Evolutionary conservation across 495 filamentous ascomycete species (phyloP).

Genomic region (Niebla homalea): DNA sequence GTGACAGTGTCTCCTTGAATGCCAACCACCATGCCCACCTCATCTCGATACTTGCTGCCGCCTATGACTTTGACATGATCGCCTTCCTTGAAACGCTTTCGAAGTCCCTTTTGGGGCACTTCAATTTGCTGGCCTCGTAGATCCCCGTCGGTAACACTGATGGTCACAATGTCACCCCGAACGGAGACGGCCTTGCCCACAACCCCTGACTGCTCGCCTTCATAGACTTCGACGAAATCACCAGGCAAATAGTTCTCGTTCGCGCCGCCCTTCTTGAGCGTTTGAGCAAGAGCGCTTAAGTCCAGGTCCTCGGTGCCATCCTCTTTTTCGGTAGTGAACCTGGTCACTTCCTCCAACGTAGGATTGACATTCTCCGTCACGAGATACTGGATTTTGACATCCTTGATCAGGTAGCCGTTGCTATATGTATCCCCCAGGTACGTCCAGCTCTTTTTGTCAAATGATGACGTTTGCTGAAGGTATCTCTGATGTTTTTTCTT

Average conservation of each 20-base stretch:
- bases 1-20: conserved; percentile 86
- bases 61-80: conserved; percentile 99
- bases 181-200: conserved; percentile 74
- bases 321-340: conserved; percentile 74
- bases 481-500: conserved; percentile 72
- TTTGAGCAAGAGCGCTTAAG: conserved; percentile 74
- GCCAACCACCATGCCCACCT: conserved; percentile 91
- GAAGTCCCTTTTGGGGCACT: conserved; percentile 80
- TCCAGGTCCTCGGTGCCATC: conserved; percentile 91
- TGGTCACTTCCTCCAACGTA: conserved; percentile 85
- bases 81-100: conserved; percentile 84
- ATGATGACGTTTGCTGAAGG: conserved; percentile 39
- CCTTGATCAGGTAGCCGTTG: conserved; percentile 87
- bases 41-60: conserved; percentile 81
- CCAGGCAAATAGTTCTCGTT: conserved; percentile 77
- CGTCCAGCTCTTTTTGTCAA: conserved; percentile 61
- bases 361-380: conserved; percentile 82
- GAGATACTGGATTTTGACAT: conserved; percentile 77
- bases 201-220: conserved; percentile 90
- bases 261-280: conserved; percentile 62
- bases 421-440: conserved; percentile 81
- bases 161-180: conserved; percentile 80
- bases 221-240: conserved; percentile 87
- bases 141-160: conserved; percentile 74
- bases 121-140: conserved; percentile 76